Evolutionary conservation across 495 filamentous ascomycete species (phyloP).

Genomic region (Endocarpon pusillum): DNA sequence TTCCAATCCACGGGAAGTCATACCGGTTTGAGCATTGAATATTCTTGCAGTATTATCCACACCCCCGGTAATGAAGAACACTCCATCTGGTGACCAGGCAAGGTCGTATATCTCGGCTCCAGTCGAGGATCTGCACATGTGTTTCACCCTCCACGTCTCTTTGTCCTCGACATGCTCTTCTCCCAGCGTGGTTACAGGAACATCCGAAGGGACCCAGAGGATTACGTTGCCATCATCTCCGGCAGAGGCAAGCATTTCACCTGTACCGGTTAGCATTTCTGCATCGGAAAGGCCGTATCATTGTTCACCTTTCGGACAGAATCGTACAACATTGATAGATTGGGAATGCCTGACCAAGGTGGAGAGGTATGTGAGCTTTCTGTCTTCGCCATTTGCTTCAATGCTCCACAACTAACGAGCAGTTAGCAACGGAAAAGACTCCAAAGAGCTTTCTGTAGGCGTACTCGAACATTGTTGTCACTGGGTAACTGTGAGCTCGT

Average conservation of each 20-base stretch:
- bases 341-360: conserved; percentile 88
- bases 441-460: conserved; percentile 14
- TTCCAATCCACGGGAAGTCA: conserved; percentile 4
- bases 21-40: conserved; percentile 88
- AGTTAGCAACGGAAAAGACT: conserved; percentile 15
- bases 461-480: conserved; percentile 90
- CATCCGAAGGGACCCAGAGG: conserved; percentile 82
- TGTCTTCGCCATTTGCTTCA: conserved; percentile 67
- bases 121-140: conserved; percentile 81
- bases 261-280: conserved; percentile 23
- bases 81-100: conserved; percentile 92
- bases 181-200: conserved; percentile 48
- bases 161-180: conserved; percentile 82
- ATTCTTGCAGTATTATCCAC: conserved; percentile 98
- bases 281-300: background rate
- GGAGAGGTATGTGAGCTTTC: conserved; percentile 77
- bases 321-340: conserved; percentile 95
- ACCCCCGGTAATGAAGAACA: conserved; percentile 94
- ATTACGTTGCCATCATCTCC: conserved; percentile 96
- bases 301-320: conserved; percentile 65
- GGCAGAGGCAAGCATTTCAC: conserved; percentile 83
- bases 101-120: conserved; percentile 95
- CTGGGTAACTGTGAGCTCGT: conserved; percentile 18
- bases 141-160: conserved; percentile 89
- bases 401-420: conserved; percentile 67